Evolutionary conservation across 805 yeast genomes (phyloP).

Genomic region (Sugiyamaella boreocaroliniensis): DNA sequence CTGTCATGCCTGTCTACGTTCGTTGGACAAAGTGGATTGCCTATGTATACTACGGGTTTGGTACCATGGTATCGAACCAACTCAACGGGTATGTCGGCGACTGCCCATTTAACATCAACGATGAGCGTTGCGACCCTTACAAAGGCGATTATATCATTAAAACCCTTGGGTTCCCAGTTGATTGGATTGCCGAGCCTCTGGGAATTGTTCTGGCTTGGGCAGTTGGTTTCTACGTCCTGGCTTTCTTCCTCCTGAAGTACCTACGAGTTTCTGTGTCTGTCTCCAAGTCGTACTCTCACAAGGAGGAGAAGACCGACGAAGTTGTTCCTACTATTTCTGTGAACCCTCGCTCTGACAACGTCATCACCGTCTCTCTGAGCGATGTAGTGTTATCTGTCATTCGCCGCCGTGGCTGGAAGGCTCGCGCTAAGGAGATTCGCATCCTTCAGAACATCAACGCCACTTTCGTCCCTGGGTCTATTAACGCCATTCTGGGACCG

Average conservation of each 20-base stretch:
- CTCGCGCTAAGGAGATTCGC: conserved; percentile 23
- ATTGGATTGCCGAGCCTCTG: conserved; percentile 64
- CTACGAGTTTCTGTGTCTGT: conserved; percentile 48
- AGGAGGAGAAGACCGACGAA: conserved; percentile 6
- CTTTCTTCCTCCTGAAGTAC: conserved; percentile 43
- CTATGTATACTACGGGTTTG: conserved; percentile 73
- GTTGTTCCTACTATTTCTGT: neutral
- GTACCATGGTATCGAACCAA: conserved; percentile 58
- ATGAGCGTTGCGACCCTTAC: conserved; percentile 41
- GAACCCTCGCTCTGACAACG: neutral
- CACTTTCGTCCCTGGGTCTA: conserved; percentile 44
- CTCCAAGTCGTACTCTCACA: conserved; percentile 32
- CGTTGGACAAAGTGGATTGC: conserved; percentile 77
- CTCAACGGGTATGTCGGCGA: conserved; percentile 56
- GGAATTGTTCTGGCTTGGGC: conserved; percentile 53
- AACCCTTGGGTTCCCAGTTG: conserved; percentile 51
- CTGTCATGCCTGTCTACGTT: conserved; percentile 74
- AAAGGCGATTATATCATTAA: conserved; percentile 49
- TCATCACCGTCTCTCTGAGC: conserved; percentile 22
- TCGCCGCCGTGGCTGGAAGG: conserved; percentile 9
- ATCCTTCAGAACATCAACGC: conserved; percentile 47
- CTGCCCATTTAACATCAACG: conserved; percentile 37
- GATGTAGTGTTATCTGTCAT: conserved; percentile 21
- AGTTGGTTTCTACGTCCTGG: conserved; percentile 45
- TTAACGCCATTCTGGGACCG: conserved; percentile 75